Evolutionary conservation across 2,329 filamentous ascomycete genomes (phyloP), one percentile per base, ranked within the genome.

Genomic region (Claviceps sp.): DNA sequence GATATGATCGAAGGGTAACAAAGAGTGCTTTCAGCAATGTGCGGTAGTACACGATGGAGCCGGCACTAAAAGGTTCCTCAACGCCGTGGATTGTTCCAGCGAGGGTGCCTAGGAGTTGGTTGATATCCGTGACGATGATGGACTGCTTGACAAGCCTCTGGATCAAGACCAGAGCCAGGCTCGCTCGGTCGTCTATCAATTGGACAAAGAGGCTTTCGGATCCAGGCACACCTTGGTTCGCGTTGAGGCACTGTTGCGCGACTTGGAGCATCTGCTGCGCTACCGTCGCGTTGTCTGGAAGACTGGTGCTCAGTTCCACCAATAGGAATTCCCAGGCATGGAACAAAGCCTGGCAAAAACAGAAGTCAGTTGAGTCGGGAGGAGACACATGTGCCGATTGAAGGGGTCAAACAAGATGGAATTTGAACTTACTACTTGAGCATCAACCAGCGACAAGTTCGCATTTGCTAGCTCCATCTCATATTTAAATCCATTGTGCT

Each of bases 371-470:
- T 3, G 3, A 8, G 39, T 29, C 26, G 2, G 7, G 7, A 29
- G 26, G 7, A 29, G 7, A 29, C 9, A 29, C 22, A 9, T 16
- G 8, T 20, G 44, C 8, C 26, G 26, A 36, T 6, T 3, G 6
- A 36, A 20, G 26, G 8, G 7, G 37, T 8, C 5, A 36, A n/a
- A 36, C 4, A 17, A 7, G 37, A 6, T 3, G 4, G 16, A 14
- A 60, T 69, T 58, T 26, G 39, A 40, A 72, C 83, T 69, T 73
- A 87, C 83, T 57, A 93, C 83, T 70, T 98, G 89, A 23, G 91
- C 87, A 65, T 97, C 89, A 37, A 98, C 88, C 37, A 95, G 74
- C 23, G 90, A 95, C 50, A 98, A 67, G 66, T 98, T 97, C 55
- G 85, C 72, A 65, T 98, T 98, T 43, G 91, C 93, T 54, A 82